Evolutionary conservation across 345 rosid genomes (phyloP).

Genomic region (Trapa incisa): DNA sequence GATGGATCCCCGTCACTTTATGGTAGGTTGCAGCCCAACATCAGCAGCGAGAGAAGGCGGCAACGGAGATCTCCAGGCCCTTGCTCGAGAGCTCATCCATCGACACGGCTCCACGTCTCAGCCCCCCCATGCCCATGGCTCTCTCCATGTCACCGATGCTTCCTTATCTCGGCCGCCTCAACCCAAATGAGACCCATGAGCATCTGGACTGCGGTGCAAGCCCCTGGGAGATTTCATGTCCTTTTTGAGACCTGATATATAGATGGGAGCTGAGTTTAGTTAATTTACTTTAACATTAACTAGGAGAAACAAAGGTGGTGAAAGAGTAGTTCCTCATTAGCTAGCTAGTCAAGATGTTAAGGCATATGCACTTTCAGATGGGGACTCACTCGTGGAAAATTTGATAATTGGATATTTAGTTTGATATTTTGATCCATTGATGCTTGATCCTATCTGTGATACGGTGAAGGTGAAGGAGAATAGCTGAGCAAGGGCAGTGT

Average conservation of each 20-base stretch:
- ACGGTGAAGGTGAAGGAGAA: too few species aligned
- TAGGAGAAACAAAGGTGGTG: not conserved
- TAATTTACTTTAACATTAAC: not conserved
- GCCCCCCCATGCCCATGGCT: not conserved
- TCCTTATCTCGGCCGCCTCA: slow-evolving; percentile 42
- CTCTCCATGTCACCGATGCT: slow-evolving; percentile 32
- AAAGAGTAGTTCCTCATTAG: not conserved
- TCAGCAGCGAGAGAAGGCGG: slow-evolving; percentile 17
- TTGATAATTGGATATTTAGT: too few species aligned
- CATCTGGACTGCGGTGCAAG: not conserved
- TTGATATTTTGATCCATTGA: too few species aligned
- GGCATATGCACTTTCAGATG: not conserved
- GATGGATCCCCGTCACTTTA: slow-evolving; percentile 50
- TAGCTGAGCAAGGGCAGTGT: too few species aligned
- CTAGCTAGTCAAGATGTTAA: not conserved
- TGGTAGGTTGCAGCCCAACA: slow-evolving; percentile 19
- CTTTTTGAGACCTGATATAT: not conserved
- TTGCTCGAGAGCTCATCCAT: slow-evolving; percentile 66
- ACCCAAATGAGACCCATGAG: slow-evolving; percentile 26
- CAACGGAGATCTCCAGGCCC: slow-evolving; percentile 55
- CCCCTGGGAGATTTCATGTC: slow-evolving; percentile 14
- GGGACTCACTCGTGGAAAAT: too few species aligned
- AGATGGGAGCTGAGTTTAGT: not conserved
- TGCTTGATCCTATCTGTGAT: too few species aligned
- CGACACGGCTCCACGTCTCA: slow-evolving; percentile 46